Percentiles rank a stretch among this genome's conserved stretches.
These are phyloP conservation scores for Lignosus rhinocerotis DNA, from an alignment of 1,284 basidiomycete species.

Conservation along the genomic window DNA sequence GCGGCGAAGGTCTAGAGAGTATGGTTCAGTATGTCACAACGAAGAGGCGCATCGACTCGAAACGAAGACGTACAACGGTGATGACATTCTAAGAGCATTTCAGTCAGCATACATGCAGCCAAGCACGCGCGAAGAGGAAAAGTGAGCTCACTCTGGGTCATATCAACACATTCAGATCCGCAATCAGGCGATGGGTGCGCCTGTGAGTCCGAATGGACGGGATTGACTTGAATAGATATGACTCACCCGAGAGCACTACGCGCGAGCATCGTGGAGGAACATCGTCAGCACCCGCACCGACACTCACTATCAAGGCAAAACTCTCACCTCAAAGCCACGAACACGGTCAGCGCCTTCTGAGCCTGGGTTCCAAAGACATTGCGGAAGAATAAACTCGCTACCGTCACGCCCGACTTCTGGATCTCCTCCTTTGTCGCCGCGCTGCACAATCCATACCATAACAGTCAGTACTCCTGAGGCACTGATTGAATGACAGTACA, in stretches of 20 bases:
- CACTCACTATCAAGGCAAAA: background rate
- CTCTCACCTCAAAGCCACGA: constrained; percentile 51
- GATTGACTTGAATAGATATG: background rate
- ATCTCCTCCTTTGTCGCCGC: constrained; percentile 70
- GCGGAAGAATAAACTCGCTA: constrained; percentile 69
- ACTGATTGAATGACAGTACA: too few species aligned
- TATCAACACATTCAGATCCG: constrained; percentile 17
- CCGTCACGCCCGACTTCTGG: constrained; percentile 52
- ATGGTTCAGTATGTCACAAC: too few species aligned
- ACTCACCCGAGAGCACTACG: constrained; percentile 30
- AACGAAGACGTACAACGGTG: constrained; percentile 26
- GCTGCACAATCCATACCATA: constrained; percentile 22
- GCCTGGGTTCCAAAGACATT: constrained; percentile 63
- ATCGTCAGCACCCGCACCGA: background rate
- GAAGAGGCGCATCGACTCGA: background rate
- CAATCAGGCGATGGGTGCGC: constrained; percentile 31
- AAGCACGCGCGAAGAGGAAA: constrained; percentile 35
- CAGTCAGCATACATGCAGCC: background rate
- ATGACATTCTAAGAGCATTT: constrained; percentile 28
- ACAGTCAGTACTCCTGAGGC: too few species aligned
- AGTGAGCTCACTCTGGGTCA: constrained; percentile 31
- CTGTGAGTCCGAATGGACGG: background rate
- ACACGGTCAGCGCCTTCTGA: constrained; percentile 61
- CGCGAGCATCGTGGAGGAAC: too few species aligned
- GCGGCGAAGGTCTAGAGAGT: constrained; percentile 29